A percentile compares a stretch with the other conserved stretches of the same genome.
These are phyloP conservation scores for Scenedesmus sp. DNA, from an alignment of 163 green algal genomes.

Conservation along the genomic window DNA sequence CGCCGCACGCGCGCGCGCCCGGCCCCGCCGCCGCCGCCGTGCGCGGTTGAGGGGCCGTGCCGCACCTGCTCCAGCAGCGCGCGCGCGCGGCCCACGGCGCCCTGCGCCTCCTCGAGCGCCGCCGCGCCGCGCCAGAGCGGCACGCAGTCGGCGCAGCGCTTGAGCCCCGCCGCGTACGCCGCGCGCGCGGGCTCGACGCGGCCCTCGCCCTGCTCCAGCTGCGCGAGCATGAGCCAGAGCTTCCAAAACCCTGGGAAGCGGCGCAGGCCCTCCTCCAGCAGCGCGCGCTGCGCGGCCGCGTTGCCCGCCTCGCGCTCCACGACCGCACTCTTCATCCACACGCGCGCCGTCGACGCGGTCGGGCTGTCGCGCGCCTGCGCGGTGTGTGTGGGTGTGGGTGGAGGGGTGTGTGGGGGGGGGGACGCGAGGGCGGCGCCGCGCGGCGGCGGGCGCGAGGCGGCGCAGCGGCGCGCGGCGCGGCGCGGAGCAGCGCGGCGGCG, in stretches of 20 bases:
- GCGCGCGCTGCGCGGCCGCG: slow-evolving; percentile 45
- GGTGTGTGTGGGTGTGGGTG: no score
- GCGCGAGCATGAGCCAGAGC: slow-evolving; percentile 93
- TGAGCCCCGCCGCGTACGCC: slow-evolving; percentile 68
- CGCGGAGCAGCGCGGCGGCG: no score
- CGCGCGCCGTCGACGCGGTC: slow-evolving; percentile 59
- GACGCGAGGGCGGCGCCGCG: no score
- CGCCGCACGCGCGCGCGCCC: not conserved
- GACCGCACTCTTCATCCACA: slow-evolving; percentile 98
- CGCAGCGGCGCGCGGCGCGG: no score
- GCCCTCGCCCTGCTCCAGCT: slow-evolving; percentile 84
- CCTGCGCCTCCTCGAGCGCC: slow-evolving; percentile 74
- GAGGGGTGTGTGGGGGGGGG: no score
- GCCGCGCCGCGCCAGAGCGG: slow-evolving; percentile 85
- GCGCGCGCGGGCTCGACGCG: slow-evolving; percentile 59
- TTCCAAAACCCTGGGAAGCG: slow-evolving; percentile 69
- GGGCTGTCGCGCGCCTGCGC: slow-evolving; percentile 39
- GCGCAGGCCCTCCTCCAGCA: slow-evolving; percentile 63
- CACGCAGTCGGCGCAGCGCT: slow-evolving; percentile 76
- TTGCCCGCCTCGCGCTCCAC: slow-evolving; percentile 89
- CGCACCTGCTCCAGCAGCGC: slow-evolving; percentile 80
- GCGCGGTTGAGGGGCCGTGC: not conserved
- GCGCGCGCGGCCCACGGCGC: slow-evolving; percentile 71
- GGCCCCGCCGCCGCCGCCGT: not conserved
- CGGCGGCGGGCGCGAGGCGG: no score